These are phyloP conservation scores for Tylopilus sp. DNA, from an alignment of 1,284 basidiomycete genomes.

Conservation along the genomic window DNA sequence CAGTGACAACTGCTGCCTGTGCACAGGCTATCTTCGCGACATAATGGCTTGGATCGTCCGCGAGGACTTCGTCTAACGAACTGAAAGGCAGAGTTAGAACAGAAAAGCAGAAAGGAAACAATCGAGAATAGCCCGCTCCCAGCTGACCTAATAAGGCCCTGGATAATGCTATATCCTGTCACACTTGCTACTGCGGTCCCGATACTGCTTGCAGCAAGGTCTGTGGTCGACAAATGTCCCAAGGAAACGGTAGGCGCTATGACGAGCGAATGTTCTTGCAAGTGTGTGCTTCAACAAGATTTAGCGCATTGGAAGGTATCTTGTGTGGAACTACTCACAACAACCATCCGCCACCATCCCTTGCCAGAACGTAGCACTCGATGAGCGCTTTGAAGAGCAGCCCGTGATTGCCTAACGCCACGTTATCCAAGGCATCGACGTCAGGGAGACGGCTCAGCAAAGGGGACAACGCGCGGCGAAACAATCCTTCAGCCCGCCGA, in stretches of 20 bases:
- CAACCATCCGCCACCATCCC: slow-evolving; percentile 25
- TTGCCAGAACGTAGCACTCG: slow-evolving; percentile 22
- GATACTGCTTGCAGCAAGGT: slow-evolving; percentile 30
- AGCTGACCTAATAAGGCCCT: slow-evolving; percentile 27
- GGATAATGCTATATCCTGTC: slow-evolving; percentile 29
- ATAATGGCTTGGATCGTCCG: slow-evolving; percentile 10
- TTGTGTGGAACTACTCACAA: slow-evolving; percentile 17
- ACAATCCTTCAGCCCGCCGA: slow-evolving; percentile 14
- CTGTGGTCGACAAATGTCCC: slow-evolving; percentile 26
- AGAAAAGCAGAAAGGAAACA: not conserved
- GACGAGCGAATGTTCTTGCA: slow-evolving; percentile 30
- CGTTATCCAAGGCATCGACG: slow-evolving; percentile 20
- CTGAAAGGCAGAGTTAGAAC: slow-evolving; percentile 11
- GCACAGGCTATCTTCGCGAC: slow-evolving; percentile 21
- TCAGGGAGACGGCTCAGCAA: slow-evolving; percentile 18
- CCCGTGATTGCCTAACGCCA: slow-evolving; percentile 6
- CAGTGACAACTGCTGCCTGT: slow-evolving; percentile 24
- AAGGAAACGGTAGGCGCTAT: slow-evolving; percentile 27
- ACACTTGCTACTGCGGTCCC: slow-evolving; percentile 25
- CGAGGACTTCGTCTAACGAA: slow-evolving; percentile 23
- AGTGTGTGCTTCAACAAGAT: slow-evolving; percentile 13
- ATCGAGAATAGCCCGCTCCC: not conserved
- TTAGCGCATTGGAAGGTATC: slow-evolving; percentile 4
- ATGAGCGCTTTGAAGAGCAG: slow-evolving; percentile 9
- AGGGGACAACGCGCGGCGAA: slow-evolving; percentile 21